Base-by-base conservation (phyloP, 2,329 filamentous ascomycete genomes). In the Apiospora pterosperma region DNA sequence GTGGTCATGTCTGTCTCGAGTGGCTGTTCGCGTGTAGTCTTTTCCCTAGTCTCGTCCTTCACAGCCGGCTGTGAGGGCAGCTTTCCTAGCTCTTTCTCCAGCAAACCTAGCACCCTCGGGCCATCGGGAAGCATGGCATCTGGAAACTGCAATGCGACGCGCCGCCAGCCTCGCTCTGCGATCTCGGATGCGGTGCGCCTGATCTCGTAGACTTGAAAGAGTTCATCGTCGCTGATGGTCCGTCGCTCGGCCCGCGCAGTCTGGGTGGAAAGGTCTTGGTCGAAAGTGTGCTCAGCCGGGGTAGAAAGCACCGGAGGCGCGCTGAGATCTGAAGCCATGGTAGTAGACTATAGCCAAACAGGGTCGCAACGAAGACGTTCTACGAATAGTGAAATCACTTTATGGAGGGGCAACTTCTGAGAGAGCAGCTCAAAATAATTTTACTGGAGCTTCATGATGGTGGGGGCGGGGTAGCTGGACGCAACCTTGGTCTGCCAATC, bases 81-180 rank as follows among this genome's bases (percentile, higher is more conserved):
- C 38, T 66, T 67, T 4, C 66, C 72, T 36, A 82, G 71, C 60
- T 79, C 78, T 11, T 65, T 62, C 16, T 68, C 68, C 67, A 97
- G 78, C 0, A 88, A 80, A 63, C 90, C 88, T 64, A 90, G 93
- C 0, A 97, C 92, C 64, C 90, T 85, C 5, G 93, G 90, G 10
- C 92, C 92, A 82, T 99, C 93, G 0, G 87, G 83, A 0, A 99
- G 85, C 92, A 98, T 97, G 34, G 90, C 85, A 78, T 99, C 96
- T 0, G 96, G 95, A 71, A 99, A 98, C 75, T 99, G 96, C n/a
- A 99, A 80, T 1, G 93, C 96, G 36, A 99, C 86, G 61, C 91
- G 86, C 67, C 80, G 85, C 86, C 92, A 97, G 76, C 84, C 84
- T 52, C 88, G 90, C 5, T 82, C 78, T n/a, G 83, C 82, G 59